Conservation (phyloP, 106 monocot genomes). For the Acorus calamus region DNA sequence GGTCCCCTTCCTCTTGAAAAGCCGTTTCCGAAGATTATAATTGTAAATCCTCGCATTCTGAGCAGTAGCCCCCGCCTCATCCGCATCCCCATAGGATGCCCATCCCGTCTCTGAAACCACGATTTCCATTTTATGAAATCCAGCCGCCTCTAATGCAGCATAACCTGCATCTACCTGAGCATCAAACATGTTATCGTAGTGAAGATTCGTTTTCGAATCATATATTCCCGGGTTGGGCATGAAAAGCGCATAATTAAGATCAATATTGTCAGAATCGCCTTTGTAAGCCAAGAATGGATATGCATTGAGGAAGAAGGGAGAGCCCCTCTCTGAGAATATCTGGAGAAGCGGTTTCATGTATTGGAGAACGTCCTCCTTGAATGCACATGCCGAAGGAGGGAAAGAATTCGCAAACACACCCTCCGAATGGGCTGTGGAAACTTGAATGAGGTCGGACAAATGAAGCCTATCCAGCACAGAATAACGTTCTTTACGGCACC, state of each 20-base stretch:
- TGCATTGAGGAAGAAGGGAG: constrained; percentile 65
- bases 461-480: constrained; percentile 40
- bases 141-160: constrained; percentile 62
- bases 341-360: constrained; percentile 72
- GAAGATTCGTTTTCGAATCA: constrained; percentile 58
- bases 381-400: constrained; percentile 71
- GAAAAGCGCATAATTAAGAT: constrained; percentile 78
- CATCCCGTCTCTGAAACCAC: constrained; percentile 83
- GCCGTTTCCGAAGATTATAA: constrained; percentile 67
- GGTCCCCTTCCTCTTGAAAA: constrained; percentile 73
- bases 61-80: constrained; percentile 59
- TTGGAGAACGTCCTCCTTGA: constrained; percentile 35
- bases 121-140: constrained; percentile 67
- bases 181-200: constrained; percentile 96
- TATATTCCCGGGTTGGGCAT: constrained; percentile 51
- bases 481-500: constrained; percentile 75
- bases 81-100: constrained; percentile 66
- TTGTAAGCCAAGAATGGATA: constrained; percentile 94
- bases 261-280: constrained; percentile 66
- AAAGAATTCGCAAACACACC: constrained; percentile 72
- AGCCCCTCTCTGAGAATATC: constrained; percentile 40
- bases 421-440: constrained; percentile 67
- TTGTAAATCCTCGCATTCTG: constrained; percentile 77
- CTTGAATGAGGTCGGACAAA: constrained; percentile 42
- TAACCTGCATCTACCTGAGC: constrained; percentile 82